Evolutionary conservation across 2,329 filamentous ascomycete genomes (phyloP), one percentile per base, ranked within the genome.

Genomic region (Exophiala dermatitidis): DNA sequence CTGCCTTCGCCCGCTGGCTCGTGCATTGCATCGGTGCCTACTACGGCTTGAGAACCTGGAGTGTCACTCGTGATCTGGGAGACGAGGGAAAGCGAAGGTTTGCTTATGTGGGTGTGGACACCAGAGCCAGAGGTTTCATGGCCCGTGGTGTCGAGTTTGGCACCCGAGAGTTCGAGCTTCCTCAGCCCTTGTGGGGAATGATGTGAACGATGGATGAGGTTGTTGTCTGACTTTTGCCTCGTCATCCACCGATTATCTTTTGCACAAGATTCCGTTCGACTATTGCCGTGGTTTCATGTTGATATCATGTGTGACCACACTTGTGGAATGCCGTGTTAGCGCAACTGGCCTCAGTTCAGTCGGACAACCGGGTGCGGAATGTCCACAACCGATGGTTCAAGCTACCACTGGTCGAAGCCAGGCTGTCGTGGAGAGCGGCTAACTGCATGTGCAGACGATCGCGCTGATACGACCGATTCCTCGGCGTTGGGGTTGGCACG

Each of bases 11-110:
- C 84, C 86, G 91, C 59, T 97, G 90, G 87, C 80, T 97, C 50
- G 88, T 94, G 1, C 90, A 97, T 70, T 86, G 88, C 53, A 90
- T 97, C 59, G 91, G 88, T 6, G 82, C 85, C 38, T 97, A 97
- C 69, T 97, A 97, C 67, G 90, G 90, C 42, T 78, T 96, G 52
- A 80, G 83, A 56, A 95, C 90, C 19, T 89, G 84, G 74, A 90
- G 87, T 3, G 81, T 91, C 55, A 62, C 59, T 12, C 53, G 47
- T 38, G 51, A 58, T 31, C 52, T 58, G 9, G 56, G 56, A 37
- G 55, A 55, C 19, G 45, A 48, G 42, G 53, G 50, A 34, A 59
- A 57, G 48, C 52, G 52, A 44, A 56, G 61, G 37, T 85, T 93
- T 58, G 89, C 93, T 5, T 95, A 94, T 64, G 84, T 96, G 26